phyloP scores from a whole-genome alignment of 2,329 filamentous ascomycete genomes.

The Phaeoacremonium minimum region DNA sequence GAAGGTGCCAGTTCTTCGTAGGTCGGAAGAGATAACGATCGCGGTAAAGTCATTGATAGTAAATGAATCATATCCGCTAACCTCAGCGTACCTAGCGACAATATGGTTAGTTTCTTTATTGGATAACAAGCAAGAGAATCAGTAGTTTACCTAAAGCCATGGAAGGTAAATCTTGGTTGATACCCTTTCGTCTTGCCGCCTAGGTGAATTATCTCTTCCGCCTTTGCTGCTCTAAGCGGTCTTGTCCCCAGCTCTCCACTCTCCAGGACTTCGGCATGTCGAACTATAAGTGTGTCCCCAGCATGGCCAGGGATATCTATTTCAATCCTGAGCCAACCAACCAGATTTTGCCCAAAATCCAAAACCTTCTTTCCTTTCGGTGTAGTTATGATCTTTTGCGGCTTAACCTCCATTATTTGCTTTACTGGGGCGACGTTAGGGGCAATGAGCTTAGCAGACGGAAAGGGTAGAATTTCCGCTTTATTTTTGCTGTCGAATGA shows the following conservation, averaged over 20 bases:
- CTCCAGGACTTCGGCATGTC: conserved; percentile 35
- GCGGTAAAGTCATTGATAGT: conserved; percentile 1
- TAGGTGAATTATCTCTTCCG: conserved; percentile 24
- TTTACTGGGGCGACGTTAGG: background rate
- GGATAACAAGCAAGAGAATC: too few species aligned
- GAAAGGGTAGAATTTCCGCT: conserved; percentile 11
- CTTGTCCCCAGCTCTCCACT: conserved; percentile 28
- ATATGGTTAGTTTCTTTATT: conserved; percentile 1
- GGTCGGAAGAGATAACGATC: conserved; percentile 29
- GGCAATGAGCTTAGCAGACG: background rate
- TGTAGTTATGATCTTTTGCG: conserved; percentile 11
- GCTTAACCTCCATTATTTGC: conserved; percentile 1
- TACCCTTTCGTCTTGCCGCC: conserved; percentile 20
- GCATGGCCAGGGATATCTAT: conserved; percentile 5
- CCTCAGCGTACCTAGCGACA: conserved; percentile 29
- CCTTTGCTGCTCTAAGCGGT: conserved; percentile 28
- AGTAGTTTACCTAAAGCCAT: conserved; percentile 40
- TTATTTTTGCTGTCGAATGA: background rate
- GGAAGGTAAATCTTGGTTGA: conserved; percentile 35
- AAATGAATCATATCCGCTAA: conserved; percentile 23
- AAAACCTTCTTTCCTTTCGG: conserved; percentile 28
- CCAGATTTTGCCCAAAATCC: conserved; percentile 38
- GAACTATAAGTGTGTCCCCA: conserved; percentile 20
- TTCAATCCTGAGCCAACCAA: conserved; percentile 27
- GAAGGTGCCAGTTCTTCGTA: conserved; percentile 32